phyloP scores from a whole-genome alignment of 1,284 basidiomycete genomes.

The Gymnopus androsaceus region DNA sequence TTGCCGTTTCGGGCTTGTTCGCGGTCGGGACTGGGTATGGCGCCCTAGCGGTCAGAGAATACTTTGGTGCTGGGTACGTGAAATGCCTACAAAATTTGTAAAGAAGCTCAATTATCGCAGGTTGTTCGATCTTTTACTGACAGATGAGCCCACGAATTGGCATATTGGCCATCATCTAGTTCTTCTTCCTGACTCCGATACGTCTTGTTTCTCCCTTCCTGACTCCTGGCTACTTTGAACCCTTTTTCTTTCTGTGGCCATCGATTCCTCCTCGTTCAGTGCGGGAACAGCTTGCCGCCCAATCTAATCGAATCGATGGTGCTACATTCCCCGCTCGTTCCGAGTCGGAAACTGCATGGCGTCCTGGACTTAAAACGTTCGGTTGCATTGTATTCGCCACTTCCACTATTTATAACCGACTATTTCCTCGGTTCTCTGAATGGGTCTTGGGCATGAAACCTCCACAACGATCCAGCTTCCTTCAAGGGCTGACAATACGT shows the following conservation, averaged over 20 bases:
- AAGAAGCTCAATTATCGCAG: neutral
- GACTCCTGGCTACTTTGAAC: neutral
- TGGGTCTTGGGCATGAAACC: conserved; percentile 15
- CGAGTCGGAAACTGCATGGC: neutral
- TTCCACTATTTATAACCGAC: conserved; percentile 8
- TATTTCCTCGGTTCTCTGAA: conserved; percentile 6
- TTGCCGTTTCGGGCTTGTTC: neutral
- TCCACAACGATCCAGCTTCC: neutral
- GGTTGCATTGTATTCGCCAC: conserved; percentile 2
- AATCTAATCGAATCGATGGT: conserved; percentile 7
- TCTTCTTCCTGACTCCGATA: conserved; percentile 5
- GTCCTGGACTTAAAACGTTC: conserved; percentile 1
- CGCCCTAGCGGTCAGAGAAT: conserved; percentile 11
- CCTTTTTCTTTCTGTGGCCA: conserved; percentile 16
- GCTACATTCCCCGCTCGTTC: neutral
- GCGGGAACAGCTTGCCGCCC: neutral
- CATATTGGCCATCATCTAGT: conserved; percentile 1
- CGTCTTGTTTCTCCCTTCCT: neutral
- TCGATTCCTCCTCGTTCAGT: conserved; percentile 10
- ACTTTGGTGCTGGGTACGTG: conserved; percentile 14
- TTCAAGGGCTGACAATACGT: neutral
- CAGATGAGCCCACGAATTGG: conserved; percentile 14
- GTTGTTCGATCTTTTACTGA: conserved; percentile 14
- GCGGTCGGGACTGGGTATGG: conserved; percentile 12
- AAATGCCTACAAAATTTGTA: neutral